Conservation (phyloP, 805 yeast species). For the Ogataea paraovalis region DNA sequence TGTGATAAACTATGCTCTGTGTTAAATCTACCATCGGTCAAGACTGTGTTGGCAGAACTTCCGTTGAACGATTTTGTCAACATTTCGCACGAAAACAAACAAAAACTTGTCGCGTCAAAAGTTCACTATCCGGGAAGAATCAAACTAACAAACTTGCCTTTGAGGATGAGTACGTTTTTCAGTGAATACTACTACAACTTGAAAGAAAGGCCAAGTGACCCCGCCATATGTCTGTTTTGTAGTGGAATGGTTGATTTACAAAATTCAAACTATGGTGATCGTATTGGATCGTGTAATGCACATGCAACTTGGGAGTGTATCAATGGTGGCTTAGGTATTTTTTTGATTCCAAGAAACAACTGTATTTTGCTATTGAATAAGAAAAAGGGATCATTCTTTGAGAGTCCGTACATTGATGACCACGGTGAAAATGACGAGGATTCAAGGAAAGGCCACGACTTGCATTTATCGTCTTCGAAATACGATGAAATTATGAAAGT, state of each 20-base stretch:
- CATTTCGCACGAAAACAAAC: constrained; percentile 7
- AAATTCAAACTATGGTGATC: constrained; percentile 47
- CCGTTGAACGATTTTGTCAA: constrained; percentile 12
- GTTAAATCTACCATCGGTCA: constrained; percentile 44
- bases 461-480: constrained; percentile 55
- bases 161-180: constrained; percentile 63
- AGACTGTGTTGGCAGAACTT: constrained; percentile 17
- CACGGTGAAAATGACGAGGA: constrained; percentile 86
- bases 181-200: constrained; percentile 49
- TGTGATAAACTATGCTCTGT: constrained; percentile 50
- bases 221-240: constrained; percentile 85
- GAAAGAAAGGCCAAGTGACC: constrained; percentile 51
- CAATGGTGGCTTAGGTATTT: constrained; percentile 63
- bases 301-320: constrained; percentile 64
- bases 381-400: constrained; percentile 78
- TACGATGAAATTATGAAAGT: constrained; percentile 64
- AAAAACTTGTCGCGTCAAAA: constrained; percentile 10
- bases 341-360: constrained; percentile 66
- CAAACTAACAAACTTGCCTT: constrained; percentile 61
- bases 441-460: constrained; percentile 65
- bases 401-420: constrained; percentile 78
- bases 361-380: constrained; percentile 59
- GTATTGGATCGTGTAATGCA: constrained; percentile 73
- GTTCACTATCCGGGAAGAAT: constrained; percentile 65
- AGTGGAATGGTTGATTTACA: constrained; percentile 69